Conservation (phyloP, 495 filamentous ascomycete genomes). For the Rhypophila decipiens region DNA sequence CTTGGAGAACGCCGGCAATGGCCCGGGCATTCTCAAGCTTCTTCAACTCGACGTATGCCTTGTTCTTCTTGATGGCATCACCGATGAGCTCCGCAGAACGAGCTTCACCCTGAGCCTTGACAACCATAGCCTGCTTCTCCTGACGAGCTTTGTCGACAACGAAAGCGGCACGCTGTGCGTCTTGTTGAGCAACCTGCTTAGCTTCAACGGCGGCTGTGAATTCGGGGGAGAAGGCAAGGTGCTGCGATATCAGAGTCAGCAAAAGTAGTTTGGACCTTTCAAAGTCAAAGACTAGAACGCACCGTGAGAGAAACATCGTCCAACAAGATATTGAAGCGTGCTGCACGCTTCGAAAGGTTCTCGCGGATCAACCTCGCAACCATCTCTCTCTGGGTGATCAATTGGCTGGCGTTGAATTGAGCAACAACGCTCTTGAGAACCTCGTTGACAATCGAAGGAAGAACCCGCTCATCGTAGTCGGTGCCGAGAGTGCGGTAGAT, state of each 20-base stretch:
- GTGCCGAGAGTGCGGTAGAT: constrained; percentile 94
- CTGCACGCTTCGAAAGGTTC: constrained; percentile 82
- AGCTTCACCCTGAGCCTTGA: constrained; percentile 97
- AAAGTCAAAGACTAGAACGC: constrained; percentile 23
- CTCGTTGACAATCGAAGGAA: constrained; percentile 98
- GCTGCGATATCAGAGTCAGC: constrained; percentile 50
- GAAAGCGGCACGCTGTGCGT: constrained; percentile 95
- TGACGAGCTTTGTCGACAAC: constrained; percentile 97
- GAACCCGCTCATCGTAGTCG: constrained; percentile 94
- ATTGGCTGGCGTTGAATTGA: constrained; percentile 96
- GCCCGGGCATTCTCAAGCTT: constrained; percentile 93
- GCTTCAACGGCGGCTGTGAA: constrained; percentile 98
- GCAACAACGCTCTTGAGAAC: constrained; percentile 98
- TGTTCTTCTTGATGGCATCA: constrained; percentile 98
- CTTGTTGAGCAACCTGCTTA: constrained; percentile 98
- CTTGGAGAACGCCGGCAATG: constrained; percentile 78
- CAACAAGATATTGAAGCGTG: constrained; percentile 92
- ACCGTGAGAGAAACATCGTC: constrained; percentile 98
- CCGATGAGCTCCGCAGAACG: constrained; percentile 96
- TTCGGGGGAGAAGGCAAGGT: constrained; percentile 97
- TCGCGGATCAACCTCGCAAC: constrained; percentile 87
- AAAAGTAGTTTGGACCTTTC: too few relatives aligned
- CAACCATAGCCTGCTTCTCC: constrained; percentile 98
- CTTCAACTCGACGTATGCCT: constrained; percentile 91
- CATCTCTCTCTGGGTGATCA: constrained; percentile 98